Evolutionary conservation across 768 basidiomycete genomes (phyloP).

Genomic region (Boletus rex-veris): DNA sequence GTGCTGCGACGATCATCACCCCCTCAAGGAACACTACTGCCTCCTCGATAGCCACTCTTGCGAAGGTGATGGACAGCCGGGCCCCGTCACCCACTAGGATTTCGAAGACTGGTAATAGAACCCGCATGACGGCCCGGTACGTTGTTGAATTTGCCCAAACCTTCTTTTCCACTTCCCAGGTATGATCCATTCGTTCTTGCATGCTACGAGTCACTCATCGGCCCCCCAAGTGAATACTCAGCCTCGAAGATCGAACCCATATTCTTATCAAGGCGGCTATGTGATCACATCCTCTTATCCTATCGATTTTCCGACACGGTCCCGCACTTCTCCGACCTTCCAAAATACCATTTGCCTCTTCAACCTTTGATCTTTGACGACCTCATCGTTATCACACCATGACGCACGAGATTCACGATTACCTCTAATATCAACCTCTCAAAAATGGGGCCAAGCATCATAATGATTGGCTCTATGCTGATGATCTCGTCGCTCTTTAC

Average conservation of each 20-base stretch:
- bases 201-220: background rate
- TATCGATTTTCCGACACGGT: background rate
- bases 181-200: background rate
- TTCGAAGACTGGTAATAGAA: background rate
- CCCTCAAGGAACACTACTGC: background rate
- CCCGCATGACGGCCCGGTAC: background rate
- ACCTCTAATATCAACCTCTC: background rate
- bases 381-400: background rate
- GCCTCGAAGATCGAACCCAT: background rate
- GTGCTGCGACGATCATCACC: background rate
- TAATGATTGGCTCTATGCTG: background rate
- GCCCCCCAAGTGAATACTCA: background rate
- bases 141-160: background rate
- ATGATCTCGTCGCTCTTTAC: background rate
- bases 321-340: background rate
- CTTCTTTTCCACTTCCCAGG: background rate
- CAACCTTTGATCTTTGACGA: background rate
- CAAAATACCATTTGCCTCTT: background rate
- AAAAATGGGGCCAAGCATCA: background rate
- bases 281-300: background rate
- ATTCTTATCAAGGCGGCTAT: background rate
- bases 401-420: background rate
- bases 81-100: background rate
- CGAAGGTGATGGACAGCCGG: background rate
- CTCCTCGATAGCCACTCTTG: background rate